These are phyloP conservation scores for Cladosporium sp. DNA, from an alignment of 2,329 filamentous ascomycete genomes.

Conservation along the genomic window DNA sequence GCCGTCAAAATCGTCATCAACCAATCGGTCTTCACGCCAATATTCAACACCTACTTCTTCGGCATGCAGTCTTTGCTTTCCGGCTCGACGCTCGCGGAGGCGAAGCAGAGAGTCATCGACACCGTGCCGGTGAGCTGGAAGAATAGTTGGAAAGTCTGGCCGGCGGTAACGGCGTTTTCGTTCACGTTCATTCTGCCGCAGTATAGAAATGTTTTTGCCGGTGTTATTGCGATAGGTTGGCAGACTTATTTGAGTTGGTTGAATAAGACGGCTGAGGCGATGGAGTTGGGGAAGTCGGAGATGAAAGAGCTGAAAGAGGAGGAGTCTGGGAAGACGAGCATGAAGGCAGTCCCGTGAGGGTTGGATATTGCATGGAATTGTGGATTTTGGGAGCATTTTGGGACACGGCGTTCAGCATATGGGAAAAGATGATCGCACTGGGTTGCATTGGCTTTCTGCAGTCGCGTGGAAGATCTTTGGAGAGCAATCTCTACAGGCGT, in stretches of 20 bases:
- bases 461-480: too few species aligned
- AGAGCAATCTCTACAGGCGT: neutral
- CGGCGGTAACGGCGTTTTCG: slow-evolving; percentile 77
- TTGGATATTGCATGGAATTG: too few species aligned
- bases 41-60: slow-evolving; percentile 51
- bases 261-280: slow-evolving; percentile 64
- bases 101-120: slow-evolving; percentile 65
- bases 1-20: slow-evolving; percentile 74
- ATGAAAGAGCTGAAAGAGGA: slow-evolving; percentile 3
- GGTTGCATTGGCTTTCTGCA: too few species aligned
- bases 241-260: slow-evolving; percentile 84
- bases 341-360: slow-evolving; percentile 10
- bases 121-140: slow-evolving; percentile 73
- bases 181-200: slow-evolving; percentile 80
- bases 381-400: too few species aligned
- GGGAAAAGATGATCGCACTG: too few species aligned
- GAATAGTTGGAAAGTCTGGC: slow-evolving; percentile 87
- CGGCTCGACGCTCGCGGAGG: slow-evolving; percentile 61
- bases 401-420: too few species aligned
- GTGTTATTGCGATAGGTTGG: slow-evolving; percentile 76
- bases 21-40: slow-evolving; percentile 74
- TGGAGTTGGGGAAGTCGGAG: slow-evolving; percentile 17
- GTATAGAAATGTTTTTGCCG: slow-evolving; percentile 76
- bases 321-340: neutral
- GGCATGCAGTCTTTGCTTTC: slow-evolving; percentile 46